These are phyloP conservation scores for Coemansia sp. DNA, from an alignment of 192 early-diverging fungal genomes.

Conservation along the genomic window DNA sequence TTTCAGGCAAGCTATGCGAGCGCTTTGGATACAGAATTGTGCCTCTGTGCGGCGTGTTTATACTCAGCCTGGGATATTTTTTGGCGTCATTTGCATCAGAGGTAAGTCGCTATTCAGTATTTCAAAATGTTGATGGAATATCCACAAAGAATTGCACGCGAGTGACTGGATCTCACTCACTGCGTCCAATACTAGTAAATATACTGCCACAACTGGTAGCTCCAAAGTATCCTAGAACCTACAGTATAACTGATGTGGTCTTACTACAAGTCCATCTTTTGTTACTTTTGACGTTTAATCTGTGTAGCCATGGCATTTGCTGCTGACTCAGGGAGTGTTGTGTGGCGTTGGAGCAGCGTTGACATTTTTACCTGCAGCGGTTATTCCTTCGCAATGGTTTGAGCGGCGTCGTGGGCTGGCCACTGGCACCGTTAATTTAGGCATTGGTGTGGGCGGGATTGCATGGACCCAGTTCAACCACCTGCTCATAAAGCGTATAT, in stretches of 20 bases:
- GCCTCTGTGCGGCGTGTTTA: conserved; percentile 34
- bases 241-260: neutral
- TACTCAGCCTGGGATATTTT: conserved; percentile 45
- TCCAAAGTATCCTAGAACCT: neutral
- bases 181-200: neutral
- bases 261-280: neutral
- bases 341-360: conserved; percentile 57
- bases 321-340: conserved; percentile 60
- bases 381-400: conserved; percentile 60
- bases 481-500: conserved; percentile 56
- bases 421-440: conserved; percentile 59
- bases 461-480: conserved; percentile 62
- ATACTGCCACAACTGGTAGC: neutral
- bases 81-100: conserved; percentile 52
- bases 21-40: conserved; percentile 44
- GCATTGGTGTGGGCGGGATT: conserved; percentile 72
- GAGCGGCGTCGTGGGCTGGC: conserved; percentile 58
- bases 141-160: neutral
- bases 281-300: neutral
- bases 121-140: neutral
- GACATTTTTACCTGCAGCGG: conserved; percentile 51
- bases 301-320: conserved; percentile 62
- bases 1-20: conserved; percentile 52
- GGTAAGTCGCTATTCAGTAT: conserved; percentile 26
- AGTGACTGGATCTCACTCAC: neutral